These are phyloP conservation scores for Ulota crispa DNA, from an alignment of 225 moss, liverwort and hornwort genomes.

Conservation along the genomic window DNA sequence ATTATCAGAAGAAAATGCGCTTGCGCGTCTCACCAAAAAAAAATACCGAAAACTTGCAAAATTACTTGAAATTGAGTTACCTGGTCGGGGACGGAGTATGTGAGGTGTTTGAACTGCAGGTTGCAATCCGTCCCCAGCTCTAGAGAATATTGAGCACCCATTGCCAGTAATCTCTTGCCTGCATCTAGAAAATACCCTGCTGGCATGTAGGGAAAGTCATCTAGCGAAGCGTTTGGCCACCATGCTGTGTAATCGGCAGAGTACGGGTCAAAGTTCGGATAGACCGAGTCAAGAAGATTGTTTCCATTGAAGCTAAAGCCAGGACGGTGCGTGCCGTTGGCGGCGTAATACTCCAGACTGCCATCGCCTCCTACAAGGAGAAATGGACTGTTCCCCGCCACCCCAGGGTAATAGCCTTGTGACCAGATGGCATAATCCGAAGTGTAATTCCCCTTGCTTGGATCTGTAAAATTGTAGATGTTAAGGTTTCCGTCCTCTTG, in stretches of 20 bases:
- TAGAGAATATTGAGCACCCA: not conserved
- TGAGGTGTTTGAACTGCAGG: not conserved
- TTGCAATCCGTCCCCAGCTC: not conserved
- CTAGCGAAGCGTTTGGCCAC: not conserved
- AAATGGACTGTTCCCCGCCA: not conserved
- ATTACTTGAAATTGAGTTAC: not conserved
- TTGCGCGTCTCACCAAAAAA: no score
- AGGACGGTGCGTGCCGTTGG: slow-evolving; percentile 3
- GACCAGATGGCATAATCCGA: accelerated
- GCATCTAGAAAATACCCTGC: not conserved
- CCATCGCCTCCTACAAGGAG: not conserved
- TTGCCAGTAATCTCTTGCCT: not conserved
- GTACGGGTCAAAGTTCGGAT: accelerated
- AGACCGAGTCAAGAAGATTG: not conserved
- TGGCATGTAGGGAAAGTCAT: not conserved
- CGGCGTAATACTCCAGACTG: not conserved
- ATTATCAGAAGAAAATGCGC: not conserved
- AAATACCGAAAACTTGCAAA: not conserved
- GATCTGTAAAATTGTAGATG: not conserved
- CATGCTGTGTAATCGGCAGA: not conserved
- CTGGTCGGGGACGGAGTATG: not conserved
- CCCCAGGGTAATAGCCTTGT: accelerated
- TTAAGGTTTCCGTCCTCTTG: slow-evolving; percentile 18
- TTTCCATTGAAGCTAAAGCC: accelerated
- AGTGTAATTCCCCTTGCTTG: not conserved